Percentiles rank a stretch among this genome's conserved stretches.
These are phyloP conservation scores for Ascochyta pisi DNA, from an alignment of 2,329 filamentous ascomycete genomes.

Conservation along the genomic window DNA sequence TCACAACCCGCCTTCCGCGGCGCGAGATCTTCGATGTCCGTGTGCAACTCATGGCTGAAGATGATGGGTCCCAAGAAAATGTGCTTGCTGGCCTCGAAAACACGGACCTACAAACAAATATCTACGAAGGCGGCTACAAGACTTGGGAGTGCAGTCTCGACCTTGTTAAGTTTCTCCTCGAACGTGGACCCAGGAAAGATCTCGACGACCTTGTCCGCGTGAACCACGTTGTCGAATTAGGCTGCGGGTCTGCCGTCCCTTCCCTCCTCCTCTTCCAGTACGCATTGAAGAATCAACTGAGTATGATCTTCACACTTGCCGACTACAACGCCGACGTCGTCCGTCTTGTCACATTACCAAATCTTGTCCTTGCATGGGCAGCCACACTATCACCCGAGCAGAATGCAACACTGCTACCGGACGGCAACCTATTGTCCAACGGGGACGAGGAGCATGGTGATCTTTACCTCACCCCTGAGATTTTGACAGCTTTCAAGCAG, in stretches of 20 bases:
- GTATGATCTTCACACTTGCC: conserved; percentile 69
- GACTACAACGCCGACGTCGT: conserved; percentile 84
- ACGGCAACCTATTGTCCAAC: conserved; percentile 29
- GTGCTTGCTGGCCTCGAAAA: conserved; percentile 49
- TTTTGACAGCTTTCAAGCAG: conserved; percentile 65
- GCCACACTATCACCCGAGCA: conserved; percentile 31
- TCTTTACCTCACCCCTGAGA: conserved; percentile 66
- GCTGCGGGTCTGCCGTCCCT: conserved; percentile 79
- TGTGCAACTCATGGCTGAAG: conserved; percentile 79
- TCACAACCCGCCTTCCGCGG: conserved; percentile 66
- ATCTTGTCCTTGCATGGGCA: conserved; percentile 73
- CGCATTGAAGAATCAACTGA: conserved; percentile 55
- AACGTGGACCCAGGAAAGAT: conserved; percentile 57
- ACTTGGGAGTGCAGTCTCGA: conserved; percentile 89
- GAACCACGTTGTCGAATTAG: conserved; percentile 66
- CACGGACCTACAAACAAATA: conserved; percentile 78
- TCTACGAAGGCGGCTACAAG: conserved; percentile 89
- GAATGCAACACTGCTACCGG: conserved; percentile 21
- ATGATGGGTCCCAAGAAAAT: conserved; percentile 49
- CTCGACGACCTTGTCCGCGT: conserved; percentile 58
- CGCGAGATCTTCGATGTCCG: conserved; percentile 83
- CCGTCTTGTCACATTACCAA: conserved; percentile 79
- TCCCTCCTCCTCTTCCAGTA: conserved; percentile 74
- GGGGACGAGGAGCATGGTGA: conserved; percentile 55
- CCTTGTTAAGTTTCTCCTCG: conserved; percentile 69